These are phyloP conservation scores for Basidiobolus heterosporus DNA, from an alignment of 371 early-diverging fungal genomes.

Conservation along the genomic window DNA sequence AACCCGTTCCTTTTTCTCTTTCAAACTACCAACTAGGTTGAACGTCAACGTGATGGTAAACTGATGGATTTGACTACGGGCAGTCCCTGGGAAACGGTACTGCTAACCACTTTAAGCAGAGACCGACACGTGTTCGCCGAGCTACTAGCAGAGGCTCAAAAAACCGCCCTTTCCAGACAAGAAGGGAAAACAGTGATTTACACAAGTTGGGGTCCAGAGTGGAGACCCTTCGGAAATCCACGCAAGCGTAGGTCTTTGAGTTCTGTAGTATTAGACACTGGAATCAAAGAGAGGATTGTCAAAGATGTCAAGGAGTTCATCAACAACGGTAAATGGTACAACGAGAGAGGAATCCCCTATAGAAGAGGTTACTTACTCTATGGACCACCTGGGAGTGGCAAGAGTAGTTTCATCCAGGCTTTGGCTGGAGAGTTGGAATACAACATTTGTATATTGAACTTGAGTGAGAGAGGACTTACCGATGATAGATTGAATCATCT, in stretches of 20 bases:
- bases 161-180: constrained; percentile 65
- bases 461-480: constrained; percentile 83
- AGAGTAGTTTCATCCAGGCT: constrained; percentile 95
- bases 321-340: constrained; percentile 82
- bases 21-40: constrained; percentile 21
- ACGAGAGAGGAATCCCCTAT: constrained; percentile 89
- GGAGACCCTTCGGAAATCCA: constrained; percentile 93
- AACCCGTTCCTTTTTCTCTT: not conserved
- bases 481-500: constrained; percentile 90
- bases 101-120: constrained; percentile 71
- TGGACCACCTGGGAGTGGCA: constrained; percentile 98
- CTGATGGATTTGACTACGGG: constrained; percentile 82
- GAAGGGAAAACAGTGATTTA: constrained; percentile 90
- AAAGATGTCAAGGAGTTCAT: constrained; percentile 77
- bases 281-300: constrained; percentile 55
- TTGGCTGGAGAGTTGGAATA: constrained; percentile 92
- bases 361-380: constrained; percentile 92
- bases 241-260: constrained; percentile 63
- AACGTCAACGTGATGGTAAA: constrained; percentile 64
- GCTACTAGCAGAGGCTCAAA: constrained; percentile 69
- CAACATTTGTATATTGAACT: constrained; percentile 92
- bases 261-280: constrained; percentile 74
- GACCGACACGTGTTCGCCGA: constrained; percentile 58
- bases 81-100: constrained; percentile 87
- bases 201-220: constrained; percentile 87